phyloP scores from a whole-genome alignment of 2,329 filamentous ascomycete genomes.

The Xylariaceae sp. region DNA sequence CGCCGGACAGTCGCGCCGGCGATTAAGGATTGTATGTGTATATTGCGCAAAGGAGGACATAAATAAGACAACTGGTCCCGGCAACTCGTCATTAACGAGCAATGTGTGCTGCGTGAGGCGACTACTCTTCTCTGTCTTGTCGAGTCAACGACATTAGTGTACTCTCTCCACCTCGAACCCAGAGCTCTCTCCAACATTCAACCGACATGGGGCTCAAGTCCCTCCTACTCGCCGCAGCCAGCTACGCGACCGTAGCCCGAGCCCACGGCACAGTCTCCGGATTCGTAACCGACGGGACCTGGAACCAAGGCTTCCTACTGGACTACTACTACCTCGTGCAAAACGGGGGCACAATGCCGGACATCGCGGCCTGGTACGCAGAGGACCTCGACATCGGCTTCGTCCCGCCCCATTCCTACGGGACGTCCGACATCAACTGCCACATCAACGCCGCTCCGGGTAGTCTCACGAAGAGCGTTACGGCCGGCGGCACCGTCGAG shows the following conservation, averaged over 20 bases:
- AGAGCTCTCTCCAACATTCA: too few relatives aligned
- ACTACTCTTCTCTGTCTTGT: not conserved
- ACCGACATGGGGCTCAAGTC: constrained; percentile 3
- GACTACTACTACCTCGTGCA: constrained; percentile 12
- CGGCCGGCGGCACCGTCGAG: constrained; percentile 29
- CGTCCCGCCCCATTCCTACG: constrained; percentile 32
- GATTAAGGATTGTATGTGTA: not conserved
- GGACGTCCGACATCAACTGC: constrained; percentile 34
- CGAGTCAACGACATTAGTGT: not conserved
- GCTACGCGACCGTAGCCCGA: constrained; percentile 4
- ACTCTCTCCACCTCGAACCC: not conserved
- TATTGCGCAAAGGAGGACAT: not conserved
- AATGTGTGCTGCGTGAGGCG: not conserved
- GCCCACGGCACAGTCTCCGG: constrained; percentile 15
- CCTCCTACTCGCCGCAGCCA: constrained; percentile 5
- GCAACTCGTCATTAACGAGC: not conserved
- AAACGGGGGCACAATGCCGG: constrained; percentile 5
- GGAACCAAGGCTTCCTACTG: constrained; percentile 17
- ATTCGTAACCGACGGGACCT: constrained; percentile 15
- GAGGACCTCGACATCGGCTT: constrained; percentile 37
- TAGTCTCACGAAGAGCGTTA: constrained; percentile 18
- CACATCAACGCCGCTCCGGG: constrained; percentile 31
- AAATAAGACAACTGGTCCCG: constrained; percentile 1
- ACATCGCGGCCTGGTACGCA: constrained; percentile 24
- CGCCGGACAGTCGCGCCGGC: not conserved